These are phyloP conservation scores for Phytophthora crassamura DNA, from an alignment of 352 stramenopile species.

Conservation along the genomic window DNA sequence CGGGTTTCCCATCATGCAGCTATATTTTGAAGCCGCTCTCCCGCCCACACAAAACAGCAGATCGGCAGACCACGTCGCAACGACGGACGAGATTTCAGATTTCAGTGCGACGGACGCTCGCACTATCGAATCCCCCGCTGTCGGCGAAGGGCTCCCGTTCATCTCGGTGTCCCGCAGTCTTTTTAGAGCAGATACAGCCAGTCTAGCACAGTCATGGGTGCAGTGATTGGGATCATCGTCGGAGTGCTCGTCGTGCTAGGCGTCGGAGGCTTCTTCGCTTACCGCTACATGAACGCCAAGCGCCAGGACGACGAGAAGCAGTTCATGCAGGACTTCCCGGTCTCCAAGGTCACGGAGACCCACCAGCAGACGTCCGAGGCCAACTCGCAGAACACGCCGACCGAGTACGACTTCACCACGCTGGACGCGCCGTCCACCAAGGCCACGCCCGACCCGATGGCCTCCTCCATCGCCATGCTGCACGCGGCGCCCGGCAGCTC, in stretches of 20 bases:
- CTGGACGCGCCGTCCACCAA: conserved; percentile 32
- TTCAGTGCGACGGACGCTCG: conserved; percentile 30
- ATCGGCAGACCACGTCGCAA: conserved; percentile 17
- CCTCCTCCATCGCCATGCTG: conserved; percentile 46
- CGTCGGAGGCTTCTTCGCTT: conserved; percentile 46
- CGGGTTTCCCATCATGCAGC: background rate
- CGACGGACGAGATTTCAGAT: conserved; percentile 40
- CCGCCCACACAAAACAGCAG: conserved; percentile 25
- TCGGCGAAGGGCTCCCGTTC: background rate
- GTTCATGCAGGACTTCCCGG: conserved; percentile 42
- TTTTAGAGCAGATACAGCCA: too few relatives aligned
- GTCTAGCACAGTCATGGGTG: conserved; percentile 36
- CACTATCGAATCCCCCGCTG: conserved; percentile 28
- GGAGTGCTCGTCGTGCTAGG: conserved; percentile 45
- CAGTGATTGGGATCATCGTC: conserved; percentile 56
- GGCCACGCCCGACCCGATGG: conserved; percentile 31
- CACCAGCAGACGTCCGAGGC: conserved; percentile 22
- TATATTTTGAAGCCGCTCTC: conserved; percentile 18
- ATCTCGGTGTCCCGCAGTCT: too few relatives aligned
- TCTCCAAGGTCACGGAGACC: conserved; percentile 29
- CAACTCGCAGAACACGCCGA: conserved; percentile 35
- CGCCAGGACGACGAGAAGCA: conserved; percentile 46
- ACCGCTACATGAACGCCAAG: conserved; percentile 37
- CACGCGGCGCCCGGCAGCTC: conserved; percentile 21
- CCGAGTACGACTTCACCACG: conserved; percentile 49